Conservation (phyloP, 768 basidiomycete species). For the Psilocybe cyanescens region DNA sequence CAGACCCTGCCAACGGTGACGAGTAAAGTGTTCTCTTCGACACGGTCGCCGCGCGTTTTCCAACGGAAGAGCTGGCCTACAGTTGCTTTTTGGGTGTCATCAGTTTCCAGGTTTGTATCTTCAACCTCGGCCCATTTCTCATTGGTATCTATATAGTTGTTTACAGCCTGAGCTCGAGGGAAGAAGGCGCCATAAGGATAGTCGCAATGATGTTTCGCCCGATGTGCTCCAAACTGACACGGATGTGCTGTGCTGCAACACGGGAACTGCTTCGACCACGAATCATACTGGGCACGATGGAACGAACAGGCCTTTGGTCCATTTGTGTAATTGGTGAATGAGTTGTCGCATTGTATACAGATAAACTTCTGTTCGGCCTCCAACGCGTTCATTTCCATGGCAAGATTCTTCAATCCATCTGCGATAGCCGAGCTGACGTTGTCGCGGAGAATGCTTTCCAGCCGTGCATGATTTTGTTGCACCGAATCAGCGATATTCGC, state of each 20-base stretch:
- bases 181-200: conserved; percentile 45
- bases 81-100: conserved; percentile 29
- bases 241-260: conserved; percentile 40
- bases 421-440: conserved; percentile 37
- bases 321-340: conserved; percentile 39
- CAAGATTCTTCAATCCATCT: conserved; percentile 39
- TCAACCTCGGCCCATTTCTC: conserved; percentile 36
- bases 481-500: conserved; percentile 37
- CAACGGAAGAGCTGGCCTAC: conserved; percentile 37
- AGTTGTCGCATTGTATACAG: conserved; percentile 43
- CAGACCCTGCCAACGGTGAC: conserved; percentile 39
- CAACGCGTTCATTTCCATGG: conserved; percentile 33
- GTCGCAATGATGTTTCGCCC: conserved; percentile 43
- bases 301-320: conserved; percentile 42
- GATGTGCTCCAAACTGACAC: conserved; percentile 38
- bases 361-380: conserved; percentile 41
- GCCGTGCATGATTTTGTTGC: conserved; percentile 31
- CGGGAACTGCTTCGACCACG: conserved; percentile 36
- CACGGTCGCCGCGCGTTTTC: conserved; percentile 32
- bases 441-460: conserved; percentile 35
- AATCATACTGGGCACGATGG: conserved; percentile 37
- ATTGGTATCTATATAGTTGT: conserved; percentile 35
- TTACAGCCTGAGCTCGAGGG: conserved; percentile 31
- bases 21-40: conserved; percentile 39
- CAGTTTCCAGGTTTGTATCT: conserved; percentile 39